Evolutionary conservation across 441 rosid species (phyloP).

Genomic region (Capsella rubella): DNA sequence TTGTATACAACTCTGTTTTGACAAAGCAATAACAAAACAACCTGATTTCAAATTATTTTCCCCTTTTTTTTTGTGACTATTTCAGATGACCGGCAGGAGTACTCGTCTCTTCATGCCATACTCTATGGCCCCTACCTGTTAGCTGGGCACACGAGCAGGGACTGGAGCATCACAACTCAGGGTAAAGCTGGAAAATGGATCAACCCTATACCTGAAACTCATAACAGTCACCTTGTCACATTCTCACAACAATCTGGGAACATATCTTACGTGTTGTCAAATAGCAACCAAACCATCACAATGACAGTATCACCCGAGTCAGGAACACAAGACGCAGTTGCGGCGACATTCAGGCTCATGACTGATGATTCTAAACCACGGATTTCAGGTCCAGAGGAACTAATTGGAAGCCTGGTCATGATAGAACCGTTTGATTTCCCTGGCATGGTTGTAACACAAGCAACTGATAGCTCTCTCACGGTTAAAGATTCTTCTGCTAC

Average conservation of each 20-base stretch:
- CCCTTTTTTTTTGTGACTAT: conserved; percentile 17
- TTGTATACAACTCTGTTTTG: conserved; percentile 28
- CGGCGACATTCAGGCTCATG: conserved; percentile 79
- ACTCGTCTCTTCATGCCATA: conserved; percentile 76
- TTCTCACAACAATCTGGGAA: conserved; percentile 63
- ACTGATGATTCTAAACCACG: conserved; percentile 31
- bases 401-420: conserved; percentile 63
- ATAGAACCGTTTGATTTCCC: conserved; percentile 87
- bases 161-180: conserved; percentile 69
- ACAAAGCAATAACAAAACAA: not conserved
- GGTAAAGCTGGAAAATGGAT: conserved; percentile 61
- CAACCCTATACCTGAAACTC: conserved; percentile 59
- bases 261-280: conserved; percentile 58
- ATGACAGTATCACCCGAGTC: conserved; percentile 59
- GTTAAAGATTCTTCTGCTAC: conserved; percentile 47
- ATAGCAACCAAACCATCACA: conserved; percentile 66
- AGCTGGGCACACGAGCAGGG: conserved; percentile 67
- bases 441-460: conserved; percentile 69
- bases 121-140: conserved; percentile 90
- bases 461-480: conserved; percentile 46
- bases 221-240: conserved; percentile 62
- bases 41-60: no score
- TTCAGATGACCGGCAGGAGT: conserved; percentile 80
- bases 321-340: conserved; percentile 68
- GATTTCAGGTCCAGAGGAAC: conserved; percentile 38